Base-by-base conservation (phyloP, 73 alveolate genomes). In the Effrenium voratum region DNA sequence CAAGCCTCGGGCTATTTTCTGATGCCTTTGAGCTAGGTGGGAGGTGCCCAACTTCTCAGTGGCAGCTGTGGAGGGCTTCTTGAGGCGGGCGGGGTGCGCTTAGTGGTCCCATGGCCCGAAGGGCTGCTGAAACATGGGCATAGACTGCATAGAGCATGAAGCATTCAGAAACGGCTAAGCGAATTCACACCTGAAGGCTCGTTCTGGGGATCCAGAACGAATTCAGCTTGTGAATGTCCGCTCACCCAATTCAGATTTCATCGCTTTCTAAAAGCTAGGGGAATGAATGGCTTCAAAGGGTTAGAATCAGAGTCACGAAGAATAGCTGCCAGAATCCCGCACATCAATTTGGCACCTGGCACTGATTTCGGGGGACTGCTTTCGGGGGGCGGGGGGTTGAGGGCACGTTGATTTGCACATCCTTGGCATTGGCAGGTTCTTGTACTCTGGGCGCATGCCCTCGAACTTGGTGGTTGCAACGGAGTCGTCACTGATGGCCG, bases 51-150 rank as follows among this genome's bases (percentile, higher is more conserved):
- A 87, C 95, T 87, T 87, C 95, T 87, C 95, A 5, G 52, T 72
- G 59, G 95, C 95, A 30, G 95, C 95, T 8, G 95, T 87, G 36
- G 95, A 87, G 47, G 76, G 84, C 50, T 87, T 87, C 84, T 45
- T 87, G 85, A 87, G 95, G 95, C 49, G 3, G 32, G 73, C 47
- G 43, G 26, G 26, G 63, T 52, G 63, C 26, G 26, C 19, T 52
- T 52, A 8, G 63, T 52, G 63, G 26, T 12, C 8, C 63, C 63
- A 12, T 52, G 63, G n/a, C n/a, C n/a, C n/a, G n/a, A n/a, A n/a
- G n/a, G n/a, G n/a, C n/a, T n/a, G n/a, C n/a, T n/a, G n/a, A n/a
- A n/a, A n/a, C n/a, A n/a, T n/a, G n/a, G n/a, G n/a, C n/a, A n/a
- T n/a, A n/a, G n/a, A n/a, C n/a, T n/a, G n/a, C n/a, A n/a, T n/a